Base-by-base conservation (phyloP, 345 rosid species). In the Isatis tinctoria region DNA sequence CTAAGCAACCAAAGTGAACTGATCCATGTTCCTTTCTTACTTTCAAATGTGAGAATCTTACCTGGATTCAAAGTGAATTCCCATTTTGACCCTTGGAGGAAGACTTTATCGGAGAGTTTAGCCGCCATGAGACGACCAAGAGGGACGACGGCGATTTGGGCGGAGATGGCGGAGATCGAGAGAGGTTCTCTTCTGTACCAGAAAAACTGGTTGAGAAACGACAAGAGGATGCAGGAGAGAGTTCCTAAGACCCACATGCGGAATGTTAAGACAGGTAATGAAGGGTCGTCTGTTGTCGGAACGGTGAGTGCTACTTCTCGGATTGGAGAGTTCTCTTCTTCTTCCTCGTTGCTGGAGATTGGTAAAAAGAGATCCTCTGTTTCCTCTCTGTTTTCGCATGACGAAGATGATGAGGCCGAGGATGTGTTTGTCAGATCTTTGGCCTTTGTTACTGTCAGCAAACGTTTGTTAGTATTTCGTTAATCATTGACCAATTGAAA, bases 161-260 rank as follows among this genome's bases (percentile, higher is more conserved):
- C 98, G 8, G 99, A 95, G 78, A 95, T 88, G 37, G 99, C 93
- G 7, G 97, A 85, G 89, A 95, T 95, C 1, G 99, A 43, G 26
- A 95, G 75, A 20, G 99, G 99, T 68, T 95, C 99, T 10, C 90
- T 92, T 20, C 99, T 79, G 80, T 95, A 95, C 97, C 97, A 88
- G 45, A 95, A 95, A 85, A 95, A 92, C 79, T 92, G 98, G 78
- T 95, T 95, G 20, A 95, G 90, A 73, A 95, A 92, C 0, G 99
- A 95, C 32, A 95, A 43, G 5, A 95, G 72, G 51, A 83, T 77
- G 36, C 99, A 92, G 0, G 99, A 90, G 4, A 92, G 10, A 2
- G 86, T 83, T 64, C 99, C 98, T 17, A 95, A 81, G 24, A 92
- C 85, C 99, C 99, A 95, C 97, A 90, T 92, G 40, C 97, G 85